phyloP scores from a whole-genome alignment of 108 stramenopile species.

The Mayamaea pseudoterrestris region DNA sequence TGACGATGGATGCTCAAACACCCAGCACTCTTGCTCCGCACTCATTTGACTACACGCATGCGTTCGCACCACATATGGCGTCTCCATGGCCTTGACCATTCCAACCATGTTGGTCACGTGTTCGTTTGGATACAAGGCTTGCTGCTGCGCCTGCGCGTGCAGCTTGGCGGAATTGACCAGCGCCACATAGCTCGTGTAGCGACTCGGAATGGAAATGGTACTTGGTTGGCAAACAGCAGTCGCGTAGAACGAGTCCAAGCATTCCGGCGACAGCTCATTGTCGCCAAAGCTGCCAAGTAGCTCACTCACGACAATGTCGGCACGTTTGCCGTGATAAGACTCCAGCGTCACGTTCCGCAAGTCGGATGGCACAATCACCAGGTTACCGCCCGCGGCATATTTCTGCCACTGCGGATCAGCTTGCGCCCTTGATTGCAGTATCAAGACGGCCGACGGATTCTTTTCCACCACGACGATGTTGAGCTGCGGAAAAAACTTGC shows the following conservation, averaged over 20 bases:
- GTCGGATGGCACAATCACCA: constrained; percentile 84
- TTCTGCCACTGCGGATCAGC: constrained; percentile 56
- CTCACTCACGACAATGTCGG: constrained; percentile 93
- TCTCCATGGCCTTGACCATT: constrained; percentile 79
- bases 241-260: constrained; percentile 85
- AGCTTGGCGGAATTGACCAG: constrained; percentile 86
- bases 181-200: constrained; percentile 84
- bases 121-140: constrained; percentile 32
- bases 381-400: constrained; percentile 13
- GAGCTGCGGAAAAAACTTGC: no score
- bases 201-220: constrained; percentile 43
- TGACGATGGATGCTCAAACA: constrained; percentile 33
- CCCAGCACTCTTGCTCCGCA: constrained; percentile 70
- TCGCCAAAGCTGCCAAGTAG: constrained; percentile 95
- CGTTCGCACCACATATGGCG: constrained; percentile 89
- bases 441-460: constrained; percentile 96
- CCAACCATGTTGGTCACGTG: constrained; percentile 20
- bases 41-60: constrained; percentile 86
- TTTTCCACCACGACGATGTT: constrained; percentile 82
- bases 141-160: constrained; percentile 67
- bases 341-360: constrained; percentile 63
- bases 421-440: constrained; percentile 63
- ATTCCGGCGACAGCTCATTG: constrained; percentile 97
- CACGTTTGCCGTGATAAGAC: constrained; percentile 20
- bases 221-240: not conserved